Base-by-base conservation (phyloP, 83 land plant species). In the Larix sibirica region DNA sequence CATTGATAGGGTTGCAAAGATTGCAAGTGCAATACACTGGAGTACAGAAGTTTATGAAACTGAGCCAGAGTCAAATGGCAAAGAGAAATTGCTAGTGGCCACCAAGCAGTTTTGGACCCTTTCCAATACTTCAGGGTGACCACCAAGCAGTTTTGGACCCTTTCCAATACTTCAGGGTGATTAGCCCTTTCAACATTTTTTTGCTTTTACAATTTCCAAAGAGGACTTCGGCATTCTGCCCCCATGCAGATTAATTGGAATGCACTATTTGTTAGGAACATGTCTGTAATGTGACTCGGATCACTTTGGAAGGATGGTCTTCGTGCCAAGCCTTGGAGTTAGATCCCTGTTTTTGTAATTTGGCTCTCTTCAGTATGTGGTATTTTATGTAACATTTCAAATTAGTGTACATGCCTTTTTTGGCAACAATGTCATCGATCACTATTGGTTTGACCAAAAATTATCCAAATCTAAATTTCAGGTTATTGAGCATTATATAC, bases 31-130 rank as follows among this genome's bases (percentile, higher is more conserved):
- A 14, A 74, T 92, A 26, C 84, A 88, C 64, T 95, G 96, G 98
- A 92, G 83, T 14, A 60, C 87, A 2, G 77, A 81, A n/a, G 73
- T 90, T 24, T 88, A 89, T 61, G 86, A 86, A 2, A 77, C 90
- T 33, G 98, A 95, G 79, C 88, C 83, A 28, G 96, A 85, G 78
- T 91, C 92, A 4, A 64, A 79, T 59, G 88, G 88, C 33, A 84
- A 84, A 16, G 96, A 94, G 71, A 90, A 88, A 80, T 86, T 95
- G 78, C 90, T 95, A 10, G 92, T 94, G 23, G 95, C 94, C 26
- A 90, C 88, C 31, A 95, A 95, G 83, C 86, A 42, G 17, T 85
- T 92, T 70, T 88, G 91, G 94, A 87, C 69, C 81, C 79, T 87
- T 26, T 67, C 88, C 28, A 28, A 28, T 28, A 28, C 28, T 28